phyloP scores from a whole-genome alignment of 129 eudicot species.

The Gnaphalium uliginosum region DNA sequence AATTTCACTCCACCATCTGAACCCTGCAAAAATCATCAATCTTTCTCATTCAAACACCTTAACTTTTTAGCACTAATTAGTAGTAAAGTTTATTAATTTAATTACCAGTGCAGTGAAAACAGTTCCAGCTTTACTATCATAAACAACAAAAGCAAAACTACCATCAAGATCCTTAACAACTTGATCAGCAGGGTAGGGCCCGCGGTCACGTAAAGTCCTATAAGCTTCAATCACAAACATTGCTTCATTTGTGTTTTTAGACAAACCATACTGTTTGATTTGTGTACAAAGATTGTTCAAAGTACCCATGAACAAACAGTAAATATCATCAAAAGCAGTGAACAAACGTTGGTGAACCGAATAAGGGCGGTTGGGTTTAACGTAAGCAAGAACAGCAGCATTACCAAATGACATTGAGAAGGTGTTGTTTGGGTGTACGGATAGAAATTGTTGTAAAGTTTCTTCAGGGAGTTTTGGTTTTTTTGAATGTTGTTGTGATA shows the following conservation, averaged over 20 bases:
- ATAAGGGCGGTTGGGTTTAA: constrained; percentile 28
- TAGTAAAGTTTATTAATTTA: background rate
- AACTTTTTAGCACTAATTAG: background rate
- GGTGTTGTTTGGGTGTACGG: constrained; percentile 56
- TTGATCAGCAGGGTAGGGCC: constrained; percentile 94
- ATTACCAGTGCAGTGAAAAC: constrained; percentile 88
- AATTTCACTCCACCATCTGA: constrained; percentile 88
- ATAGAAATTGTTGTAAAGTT: constrained; percentile 56
- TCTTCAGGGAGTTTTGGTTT: constrained; percentile 66
- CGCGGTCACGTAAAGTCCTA: constrained; percentile 79
- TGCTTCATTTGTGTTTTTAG: constrained; percentile 74
- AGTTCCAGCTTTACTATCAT: constrained; percentile 77
- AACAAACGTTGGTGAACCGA: constrained; percentile 48
- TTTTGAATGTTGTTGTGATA: constrained; percentile 30
- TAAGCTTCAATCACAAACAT: constrained; percentile 94
- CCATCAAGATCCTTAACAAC: constrained; percentile 92
- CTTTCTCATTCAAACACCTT: too few species aligned
- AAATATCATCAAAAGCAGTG: constrained; percentile 68
- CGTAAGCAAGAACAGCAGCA: constrained; percentile 85
- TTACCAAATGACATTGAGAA: constrained; percentile 63
- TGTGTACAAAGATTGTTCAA: constrained; percentile 74
- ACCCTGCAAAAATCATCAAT: constrained; percentile 42
- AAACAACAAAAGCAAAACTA: constrained; percentile 83
- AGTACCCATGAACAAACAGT: constrained; percentile 78
- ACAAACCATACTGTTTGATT: constrained; percentile 72